Evolutionary conservation across 2,329 filamentous ascomycete species (phyloP).

Genomic region (Sporothrix phasma): DNA sequence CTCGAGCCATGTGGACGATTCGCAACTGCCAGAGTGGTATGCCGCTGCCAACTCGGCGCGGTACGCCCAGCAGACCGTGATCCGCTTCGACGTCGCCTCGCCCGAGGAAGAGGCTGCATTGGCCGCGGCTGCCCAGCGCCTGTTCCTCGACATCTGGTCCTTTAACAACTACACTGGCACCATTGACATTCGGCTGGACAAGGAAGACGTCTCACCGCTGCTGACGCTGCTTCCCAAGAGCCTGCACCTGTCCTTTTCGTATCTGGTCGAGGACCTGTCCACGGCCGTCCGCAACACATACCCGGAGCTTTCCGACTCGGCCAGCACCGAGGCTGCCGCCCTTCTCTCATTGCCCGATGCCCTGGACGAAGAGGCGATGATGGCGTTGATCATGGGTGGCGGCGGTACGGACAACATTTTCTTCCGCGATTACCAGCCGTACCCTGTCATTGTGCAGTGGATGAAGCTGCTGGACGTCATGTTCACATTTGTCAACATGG

Average conservation of each 20-base stretch:
- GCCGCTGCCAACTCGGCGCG: slow-evolving; percentile 24
- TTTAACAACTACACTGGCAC: slow-evolving; percentile 57
- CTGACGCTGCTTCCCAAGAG: slow-evolving; percentile 67
- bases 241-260: slow-evolving; percentile 59
- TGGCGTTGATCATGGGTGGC: background rate
- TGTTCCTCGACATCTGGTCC: slow-evolving; percentile 87
- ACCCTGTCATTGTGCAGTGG: slow-evolving; percentile 60
- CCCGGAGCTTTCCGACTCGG: slow-evolving; percentile 31
- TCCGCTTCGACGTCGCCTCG: slow-evolving; percentile 73
- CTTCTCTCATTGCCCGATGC: too few species aligned
- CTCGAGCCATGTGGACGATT: background rate
- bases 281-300: slow-evolving; percentile 69
- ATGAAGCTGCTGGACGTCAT: slow-evolving; percentile 83
- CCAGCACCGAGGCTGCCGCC: slow-evolving; percentile 18
- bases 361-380: too few species aligned
- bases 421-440: slow-evolving; percentile 84
- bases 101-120: slow-evolving; percentile 59
- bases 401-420: slow-evolving; percentile 61
- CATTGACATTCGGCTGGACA: slow-evolving; percentile 71
- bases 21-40: slow-evolving; percentile 9
- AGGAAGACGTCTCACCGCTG: slow-evolving; percentile 67
- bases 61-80: slow-evolving; percentile 75
- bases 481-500: slow-evolving; percentile 62
- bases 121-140: slow-evolving; percentile 59
- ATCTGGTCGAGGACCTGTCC: slow-evolving; percentile 71